These are phyloP conservation scores for Dunaliella primolecta DNA, from an alignment of 139 green algal species.

Conservation along the genomic window DNA sequence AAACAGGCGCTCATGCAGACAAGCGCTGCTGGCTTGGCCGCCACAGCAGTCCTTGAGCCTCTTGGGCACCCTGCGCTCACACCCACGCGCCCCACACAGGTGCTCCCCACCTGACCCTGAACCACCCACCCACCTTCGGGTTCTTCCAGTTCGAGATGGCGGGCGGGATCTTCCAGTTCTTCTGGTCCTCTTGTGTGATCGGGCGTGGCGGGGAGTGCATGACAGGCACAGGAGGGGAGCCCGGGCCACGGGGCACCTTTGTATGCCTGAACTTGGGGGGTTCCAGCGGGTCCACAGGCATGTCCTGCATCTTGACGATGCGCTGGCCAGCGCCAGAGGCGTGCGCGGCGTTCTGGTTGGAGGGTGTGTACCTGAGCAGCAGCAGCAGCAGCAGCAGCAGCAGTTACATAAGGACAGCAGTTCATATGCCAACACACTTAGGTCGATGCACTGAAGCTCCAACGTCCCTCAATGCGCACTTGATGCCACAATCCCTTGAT, in stretches of 20 bases:
- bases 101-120: no score
- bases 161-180: slow-evolving; percentile 98
- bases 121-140: slow-evolving; percentile 74
- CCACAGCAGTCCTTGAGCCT: no score
- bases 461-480: no score
- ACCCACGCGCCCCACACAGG: no score
- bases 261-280: slow-evolving; percentile 95
- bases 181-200: slow-evolving; percentile 84
- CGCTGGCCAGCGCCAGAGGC: slow-evolving; percentile 72
- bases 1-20: no score
- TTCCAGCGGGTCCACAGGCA: slow-evolving; percentile 93
- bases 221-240: slow-evolving; percentile 92
- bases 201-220: slow-evolving; percentile 92
- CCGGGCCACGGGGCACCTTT: slow-evolving; percentile 78
- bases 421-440: no score
- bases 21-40: no score
- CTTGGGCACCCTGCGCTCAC: no score
- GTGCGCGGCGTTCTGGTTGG: slow-evolving; percentile 62
- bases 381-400: no score
- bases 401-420: no score
- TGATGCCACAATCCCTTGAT: no score
- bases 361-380: slow-evolving; percentile 87
- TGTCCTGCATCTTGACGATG: slow-evolving; percentile 97
- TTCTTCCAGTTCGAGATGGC: slow-evolving; percentile 99
- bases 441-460: no score